Conservation (phyloP, 164 flowering plant genomes). For the Kingdonia uniflora region DNA sequence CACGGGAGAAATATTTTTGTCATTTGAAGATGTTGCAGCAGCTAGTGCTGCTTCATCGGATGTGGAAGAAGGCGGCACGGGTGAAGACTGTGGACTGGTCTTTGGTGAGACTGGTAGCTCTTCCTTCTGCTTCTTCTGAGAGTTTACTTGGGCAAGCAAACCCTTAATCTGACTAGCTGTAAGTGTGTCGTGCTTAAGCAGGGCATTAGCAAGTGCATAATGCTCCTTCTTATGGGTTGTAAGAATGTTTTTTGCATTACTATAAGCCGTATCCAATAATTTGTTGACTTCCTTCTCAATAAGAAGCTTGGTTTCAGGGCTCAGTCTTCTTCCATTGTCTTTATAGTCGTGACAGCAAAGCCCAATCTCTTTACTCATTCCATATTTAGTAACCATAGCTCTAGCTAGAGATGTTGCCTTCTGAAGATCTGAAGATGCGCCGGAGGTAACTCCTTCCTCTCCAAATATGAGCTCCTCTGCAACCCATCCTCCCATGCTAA, state of each 20-base stretch:
- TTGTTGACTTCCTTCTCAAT: slow-evolving; percentile 66
- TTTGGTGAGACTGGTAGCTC: slow-evolving; percentile 26
- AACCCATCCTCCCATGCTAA: slow-evolving; percentile 93
- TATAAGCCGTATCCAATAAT: slow-evolving; percentile 64
- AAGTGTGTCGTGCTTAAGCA: slow-evolving; percentile 83
- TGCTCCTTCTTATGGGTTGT: slow-evolving; percentile 66
- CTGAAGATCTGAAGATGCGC: slow-evolving; percentile 73
- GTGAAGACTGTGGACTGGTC: slow-evolving; percentile 25
- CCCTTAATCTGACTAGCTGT: slow-evolving; percentile 69
- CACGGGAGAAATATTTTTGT: slow-evolving; percentile 72
- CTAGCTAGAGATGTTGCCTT: slow-evolving; percentile 73
- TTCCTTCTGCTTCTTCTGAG: slow-evolving; percentile 38
- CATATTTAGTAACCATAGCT: slow-evolving; percentile 87
- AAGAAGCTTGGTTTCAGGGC: slow-evolving; percentile 79
- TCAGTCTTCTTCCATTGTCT: slow-evolving; percentile 82
- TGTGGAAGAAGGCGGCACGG: too few relatives aligned
- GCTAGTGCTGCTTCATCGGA: slow-evolving; percentile 51
- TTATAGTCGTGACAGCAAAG: slow-evolving; percentile 65
- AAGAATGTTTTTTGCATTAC: slow-evolving; percentile 79
- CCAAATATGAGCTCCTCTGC: slow-evolving; percentile 97
- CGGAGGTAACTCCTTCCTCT: slow-evolving; percentile 75
- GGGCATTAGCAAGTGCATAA: slow-evolving; percentile 81
- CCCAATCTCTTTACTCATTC: slow-evolving; percentile 89
- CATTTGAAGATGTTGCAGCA: slow-evolving; percentile 48
- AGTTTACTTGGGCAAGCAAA: slow-evolving; percentile 47